Conservation (phyloP, 2,329 filamentous ascomycete genomes). For the Alternaria dauci region DNA sequence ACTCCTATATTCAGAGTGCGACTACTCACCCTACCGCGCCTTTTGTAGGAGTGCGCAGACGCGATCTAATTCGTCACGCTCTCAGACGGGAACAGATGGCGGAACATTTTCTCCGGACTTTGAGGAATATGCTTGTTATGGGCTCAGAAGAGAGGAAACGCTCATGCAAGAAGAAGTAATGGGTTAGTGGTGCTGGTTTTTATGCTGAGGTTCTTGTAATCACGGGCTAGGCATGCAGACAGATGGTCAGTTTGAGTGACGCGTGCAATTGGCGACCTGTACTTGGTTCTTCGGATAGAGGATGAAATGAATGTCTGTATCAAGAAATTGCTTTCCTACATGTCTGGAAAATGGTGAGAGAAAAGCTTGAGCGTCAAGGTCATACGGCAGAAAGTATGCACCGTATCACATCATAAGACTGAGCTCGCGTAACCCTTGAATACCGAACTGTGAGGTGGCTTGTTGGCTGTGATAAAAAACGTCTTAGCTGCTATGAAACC, state of each 20-base stretch:
- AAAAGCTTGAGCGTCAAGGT: neutral
- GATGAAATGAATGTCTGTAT: neutral
- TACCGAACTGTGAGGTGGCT: neutral
- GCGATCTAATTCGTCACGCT: neutral
- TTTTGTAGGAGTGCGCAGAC: neutral
- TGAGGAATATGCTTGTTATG: constrained; percentile 1
- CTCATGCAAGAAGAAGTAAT: neutral
- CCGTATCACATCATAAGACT: neutral
- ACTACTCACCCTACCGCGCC: neutral
- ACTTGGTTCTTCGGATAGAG: neutral
- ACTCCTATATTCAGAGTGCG: neutral
- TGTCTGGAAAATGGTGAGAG: neutral
- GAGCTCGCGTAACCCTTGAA: neutral
- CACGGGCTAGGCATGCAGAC: neutral
- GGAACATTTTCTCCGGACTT: neutral
- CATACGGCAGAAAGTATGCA: neutral
- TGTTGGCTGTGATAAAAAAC: neutral
- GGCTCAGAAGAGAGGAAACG: neutral
- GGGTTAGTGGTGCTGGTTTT: neutral
- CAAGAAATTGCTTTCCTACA: neutral
- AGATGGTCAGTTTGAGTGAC: neutral
- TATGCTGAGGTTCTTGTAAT: neutral
- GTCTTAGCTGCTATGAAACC: neutral
- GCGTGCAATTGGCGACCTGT: neutral
- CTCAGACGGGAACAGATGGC: neutral